Percentiles rank a stretch among this genome's conserved stretches.
Evolutionary conservation across 345 rosid genomes (phyloP).

Genomic region (Eucalyptus coolabah): DNA sequence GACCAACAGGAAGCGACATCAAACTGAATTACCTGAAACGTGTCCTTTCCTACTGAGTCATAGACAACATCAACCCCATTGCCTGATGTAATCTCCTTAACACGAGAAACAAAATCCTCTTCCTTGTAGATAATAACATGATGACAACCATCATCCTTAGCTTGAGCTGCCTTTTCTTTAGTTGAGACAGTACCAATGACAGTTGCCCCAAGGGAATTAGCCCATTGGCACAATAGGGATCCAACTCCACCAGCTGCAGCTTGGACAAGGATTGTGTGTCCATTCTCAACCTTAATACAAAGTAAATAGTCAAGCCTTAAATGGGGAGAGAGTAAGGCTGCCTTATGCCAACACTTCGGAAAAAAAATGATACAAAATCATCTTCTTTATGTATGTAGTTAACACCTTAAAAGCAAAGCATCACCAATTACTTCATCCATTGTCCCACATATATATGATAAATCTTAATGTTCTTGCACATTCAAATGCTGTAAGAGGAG

Average conservation of each 20-base stretch:
- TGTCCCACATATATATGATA: not conserved
- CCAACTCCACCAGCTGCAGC: constrained; percentile 99
- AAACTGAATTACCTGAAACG: constrained; percentile 44
- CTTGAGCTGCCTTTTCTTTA: constrained; percentile 84
- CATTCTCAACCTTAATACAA: constrained; percentile 48
- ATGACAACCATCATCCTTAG: constrained; percentile 91
- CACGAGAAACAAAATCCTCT: constrained; percentile 72
- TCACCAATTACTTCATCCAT: not conserved
- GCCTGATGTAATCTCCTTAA: constrained; percentile 71
- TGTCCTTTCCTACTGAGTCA: constrained; percentile 92
- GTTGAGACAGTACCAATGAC: constrained; percentile 87
- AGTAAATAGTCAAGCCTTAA: not conserved
- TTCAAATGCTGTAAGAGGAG: not conserved
- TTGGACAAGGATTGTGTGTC: constrained; percentile 72
- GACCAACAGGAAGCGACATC: not conserved
- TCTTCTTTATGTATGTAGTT: not conserved
- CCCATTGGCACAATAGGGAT: constrained; percentile 92
- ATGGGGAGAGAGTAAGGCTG: not conserved
- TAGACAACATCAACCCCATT: constrained; percentile 84
- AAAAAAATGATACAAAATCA: not conserved
- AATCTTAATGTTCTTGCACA: not conserved
- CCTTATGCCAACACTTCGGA: not conserved
- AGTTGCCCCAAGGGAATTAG: constrained; percentile 73
- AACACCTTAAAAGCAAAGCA: not conserved
- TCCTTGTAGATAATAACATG: constrained; percentile 64